Evolutionary conservation across 768 basidiomycete species (phyloP).

Genomic region (Termitomyces sp.): DNA sequence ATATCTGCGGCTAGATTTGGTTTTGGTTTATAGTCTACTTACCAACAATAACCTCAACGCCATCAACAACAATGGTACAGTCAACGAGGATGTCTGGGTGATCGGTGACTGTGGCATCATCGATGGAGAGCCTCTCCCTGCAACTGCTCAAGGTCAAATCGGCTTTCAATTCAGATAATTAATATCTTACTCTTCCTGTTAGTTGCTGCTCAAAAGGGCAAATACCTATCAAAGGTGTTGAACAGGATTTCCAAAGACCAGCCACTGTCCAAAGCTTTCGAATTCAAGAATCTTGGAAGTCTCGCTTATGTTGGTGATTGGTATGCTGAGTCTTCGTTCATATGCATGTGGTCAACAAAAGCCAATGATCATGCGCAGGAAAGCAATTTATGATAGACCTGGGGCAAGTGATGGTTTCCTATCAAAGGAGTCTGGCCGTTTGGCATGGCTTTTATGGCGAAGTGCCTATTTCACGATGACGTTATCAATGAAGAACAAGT

Average conservation of each 20-base stretch:
- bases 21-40: constrained; percentile 22
- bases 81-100: constrained; percentile 69
- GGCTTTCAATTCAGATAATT: constrained; percentile 9
- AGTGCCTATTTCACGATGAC: constrained; percentile 81
- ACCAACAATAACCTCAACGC: constrained; percentile 62
- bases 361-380: constrained; percentile 37
- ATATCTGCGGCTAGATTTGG: background rate
- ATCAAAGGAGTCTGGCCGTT: constrained; percentile 58
- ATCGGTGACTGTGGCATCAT: constrained; percentile 77
- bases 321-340: constrained; percentile 27
- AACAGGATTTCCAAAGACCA: constrained; percentile 58
- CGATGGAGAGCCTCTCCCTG: constrained; percentile 58
- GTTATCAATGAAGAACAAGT: constrained; percentile 69
- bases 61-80: constrained; percentile 45
- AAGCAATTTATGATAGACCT: constrained; percentile 73
- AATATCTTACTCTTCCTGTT: constrained; percentile 3
- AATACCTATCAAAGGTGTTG: constrained; percentile 60
- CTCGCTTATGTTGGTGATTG: constrained; percentile 81
- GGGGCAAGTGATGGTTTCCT: constrained; percentile 44
- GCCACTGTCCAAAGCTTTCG: constrained; percentile 48
- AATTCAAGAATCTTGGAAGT: constrained; percentile 69
- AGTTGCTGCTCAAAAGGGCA: constrained; percentile 80
- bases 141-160: constrained; percentile 75
- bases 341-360: background rate
- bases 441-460: constrained; percentile 80